Base-by-base conservation (phyloP, 2,329 filamentous ascomycete genomes). In the Nannizziopsis arthrosporioides region DNA sequence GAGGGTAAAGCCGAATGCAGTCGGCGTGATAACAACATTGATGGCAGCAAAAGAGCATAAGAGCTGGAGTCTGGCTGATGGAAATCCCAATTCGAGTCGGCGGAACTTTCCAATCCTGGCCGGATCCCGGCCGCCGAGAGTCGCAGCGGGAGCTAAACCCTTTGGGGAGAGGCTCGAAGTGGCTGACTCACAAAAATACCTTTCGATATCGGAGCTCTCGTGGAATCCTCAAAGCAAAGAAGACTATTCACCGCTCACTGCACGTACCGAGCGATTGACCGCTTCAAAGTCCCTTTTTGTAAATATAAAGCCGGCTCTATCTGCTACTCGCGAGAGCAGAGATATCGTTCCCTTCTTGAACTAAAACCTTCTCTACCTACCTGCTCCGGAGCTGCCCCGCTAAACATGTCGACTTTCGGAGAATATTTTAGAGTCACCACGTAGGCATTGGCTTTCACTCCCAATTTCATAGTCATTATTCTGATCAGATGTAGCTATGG, bases 361-460 rank as follows among this genome's bases (percentile, higher is more conserved):
- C 12, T 19, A n/a, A 15, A 19, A 2, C 19, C 17, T 19, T 12
- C 14, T 18, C 18, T 9, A n/a, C n/a, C n/a, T n/a, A n/a, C 12
- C 12, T 19, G 11, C 14, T 8, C 27, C 17, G 42, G 31, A 36
- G 39, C 38, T 47, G n/a, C 45, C 45, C 38, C 45, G 22, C 45
- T 35, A 46, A 36, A 73, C 52, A 89, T 89, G 84, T 93, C 86
- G 55, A 88, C 84, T 35, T 93, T 90, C 64, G 86, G 86, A 54
- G 71, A 81, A 34, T 74, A 79, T 64, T 89, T 88, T 68, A 75
- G 75, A 57, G 84, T 90, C 52, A 86, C 83, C 51, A 90, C 84
- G 63, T 82, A 82, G 37, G 54, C 18, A 34, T 56, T 40, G 31
- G 12, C 12, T 37, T n/a, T 18, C 15, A 5, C 27, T 36, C 39